These are phyloP conservation scores for Parasitella parasitica DNA, from an alignment of 371 early-diverging fungal species.

Conservation along the genomic window DNA sequence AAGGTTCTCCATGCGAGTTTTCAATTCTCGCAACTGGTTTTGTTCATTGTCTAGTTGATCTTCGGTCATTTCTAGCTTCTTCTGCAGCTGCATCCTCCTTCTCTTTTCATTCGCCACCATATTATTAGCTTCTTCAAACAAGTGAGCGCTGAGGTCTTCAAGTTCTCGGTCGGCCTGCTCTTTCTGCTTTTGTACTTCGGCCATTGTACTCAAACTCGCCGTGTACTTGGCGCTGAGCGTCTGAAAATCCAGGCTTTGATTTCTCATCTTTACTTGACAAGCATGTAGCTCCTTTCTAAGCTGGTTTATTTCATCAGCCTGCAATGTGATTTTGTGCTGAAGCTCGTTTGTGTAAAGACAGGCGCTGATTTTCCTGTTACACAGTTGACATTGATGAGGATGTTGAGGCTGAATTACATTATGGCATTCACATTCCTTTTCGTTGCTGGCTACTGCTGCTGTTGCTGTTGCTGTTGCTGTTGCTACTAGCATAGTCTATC, in stretches of 20 bases:
- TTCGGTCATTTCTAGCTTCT: background rate
- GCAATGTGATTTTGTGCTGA: conserved; percentile 1
- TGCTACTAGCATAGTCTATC: background rate
- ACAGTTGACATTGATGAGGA: conserved; percentile 2
- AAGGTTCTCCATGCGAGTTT: background rate
- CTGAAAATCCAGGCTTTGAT: conserved; percentile 52
- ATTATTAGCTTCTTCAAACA: conserved; percentile 34
- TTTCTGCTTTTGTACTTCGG: conserved; percentile 48
- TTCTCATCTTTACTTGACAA: conserved; percentile 24
- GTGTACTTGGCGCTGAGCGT: conserved; percentile 63
- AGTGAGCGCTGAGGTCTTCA: conserved; percentile 21
- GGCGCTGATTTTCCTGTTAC: conserved; percentile 2
- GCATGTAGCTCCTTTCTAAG: conserved; percentile 7
- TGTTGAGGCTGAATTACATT: background rate
- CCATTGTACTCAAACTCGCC: conserved; percentile 61
- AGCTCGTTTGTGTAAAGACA: conserved; percentile 1
- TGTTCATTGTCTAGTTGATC: conserved; percentile 33
- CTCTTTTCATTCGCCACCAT: conserved; percentile 30
- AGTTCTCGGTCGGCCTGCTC: conserved; percentile 20
- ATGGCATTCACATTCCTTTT: background rate
- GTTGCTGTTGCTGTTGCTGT: background rate
- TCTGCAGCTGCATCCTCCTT: conserved; percentile 3
- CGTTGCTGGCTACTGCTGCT: background rate
- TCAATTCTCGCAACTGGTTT: conserved; percentile 4
- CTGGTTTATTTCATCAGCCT: conserved; percentile 1